Evolutionary conservation across 805 yeast genomes (phyloP).

Genomic region (Dipodascopsis uninucleata): DNA sequence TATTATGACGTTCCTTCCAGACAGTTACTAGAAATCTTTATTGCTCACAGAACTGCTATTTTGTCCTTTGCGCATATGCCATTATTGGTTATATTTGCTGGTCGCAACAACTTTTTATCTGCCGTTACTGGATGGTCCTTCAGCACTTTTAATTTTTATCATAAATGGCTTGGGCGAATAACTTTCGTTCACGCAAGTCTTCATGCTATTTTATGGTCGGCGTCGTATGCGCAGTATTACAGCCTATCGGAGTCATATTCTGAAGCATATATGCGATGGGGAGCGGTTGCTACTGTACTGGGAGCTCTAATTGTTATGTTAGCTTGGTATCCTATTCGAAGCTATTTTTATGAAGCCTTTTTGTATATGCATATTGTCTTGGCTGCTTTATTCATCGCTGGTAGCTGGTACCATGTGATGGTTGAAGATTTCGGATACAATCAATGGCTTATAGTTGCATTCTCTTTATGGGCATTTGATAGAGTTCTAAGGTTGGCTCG

Average conservation of each 20-base stretch:
- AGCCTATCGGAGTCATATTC: conserved; percentile 10
- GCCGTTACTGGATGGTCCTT: conserved; percentile 60
- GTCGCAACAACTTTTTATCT: conserved; percentile 66
- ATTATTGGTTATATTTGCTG: conserved; percentile 58
- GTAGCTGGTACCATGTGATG: conserved; percentile 53
- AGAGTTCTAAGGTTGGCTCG: conserved; percentile 55
- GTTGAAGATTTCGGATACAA: conserved; percentile 46
- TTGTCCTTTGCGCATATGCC: conserved; percentile 43
- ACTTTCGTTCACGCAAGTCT: conserved; percentile 48
- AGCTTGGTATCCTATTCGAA: conserved; percentile 51
- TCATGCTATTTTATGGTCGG: conserved; percentile 59
- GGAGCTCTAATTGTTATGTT: conserved; percentile 47
- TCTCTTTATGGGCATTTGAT: conserved; percentile 70
- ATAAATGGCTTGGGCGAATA: conserved; percentile 59
- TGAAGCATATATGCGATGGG: conserved; percentile 29
- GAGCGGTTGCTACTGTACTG: conserved; percentile 40
- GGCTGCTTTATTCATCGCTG: conserved; percentile 51
- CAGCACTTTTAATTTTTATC: conserved; percentile 57
- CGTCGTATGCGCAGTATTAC: conserved; percentile 27
- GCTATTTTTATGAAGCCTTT: conserved; percentile 55
- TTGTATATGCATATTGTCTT: conserved; percentile 53
- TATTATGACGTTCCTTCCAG: not conserved
- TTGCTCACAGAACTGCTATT: conserved; percentile 30
- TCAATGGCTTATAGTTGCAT: conserved; percentile 50
- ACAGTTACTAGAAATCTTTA: conserved; percentile 1